Percentiles rank a stretch among this genome's conserved stretches.
Evolutionary conservation across 2,329 filamentous ascomycete species (phyloP).

Genomic region (Penicillium sp.): DNA sequence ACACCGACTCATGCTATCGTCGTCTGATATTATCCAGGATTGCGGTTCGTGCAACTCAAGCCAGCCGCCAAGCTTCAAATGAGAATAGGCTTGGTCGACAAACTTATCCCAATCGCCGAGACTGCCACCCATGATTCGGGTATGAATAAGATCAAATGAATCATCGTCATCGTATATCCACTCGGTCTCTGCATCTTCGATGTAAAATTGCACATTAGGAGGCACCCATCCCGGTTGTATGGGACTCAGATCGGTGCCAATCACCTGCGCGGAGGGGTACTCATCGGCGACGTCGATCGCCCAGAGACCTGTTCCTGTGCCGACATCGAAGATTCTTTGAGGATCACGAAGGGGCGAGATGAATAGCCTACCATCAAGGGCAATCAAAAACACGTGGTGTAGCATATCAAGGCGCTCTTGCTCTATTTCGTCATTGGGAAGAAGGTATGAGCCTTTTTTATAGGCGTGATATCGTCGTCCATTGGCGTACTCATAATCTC

Average conservation of each 20-base stretch:
- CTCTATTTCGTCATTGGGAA: constrained; percentile 11
- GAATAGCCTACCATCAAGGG: constrained; percentile 42
- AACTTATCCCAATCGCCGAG: constrained; percentile 12
- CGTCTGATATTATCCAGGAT: constrained; percentile 39
- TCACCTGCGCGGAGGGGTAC: constrained; percentile 19
- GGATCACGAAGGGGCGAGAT: constrained; percentile 41
- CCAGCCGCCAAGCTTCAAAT: constrained; percentile 43
- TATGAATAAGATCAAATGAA: constrained; percentile 12
- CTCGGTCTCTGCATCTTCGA: constrained; percentile 11
- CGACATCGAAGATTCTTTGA: constrained; percentile 45
- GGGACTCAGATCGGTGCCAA: constrained; percentile 9
- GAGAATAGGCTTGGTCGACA: constrained; percentile 16
- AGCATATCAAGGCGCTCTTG: constrained; percentile 9
- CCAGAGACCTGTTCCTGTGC: constrained; percentile 55
- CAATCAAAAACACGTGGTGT: constrained; percentile 44
- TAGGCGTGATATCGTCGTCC: constrained; percentile 11
- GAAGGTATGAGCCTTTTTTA: constrained; percentile 3
- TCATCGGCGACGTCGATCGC: constrained; percentile 46
- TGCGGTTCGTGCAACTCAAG: constrained; percentile 44
- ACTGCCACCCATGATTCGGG: constrained; percentile 7
- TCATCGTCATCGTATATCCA: constrained; percentile 14
- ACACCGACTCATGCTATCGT: constrained; percentile 31
- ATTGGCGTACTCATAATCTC: constrained; percentile 6
- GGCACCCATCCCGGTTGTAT: constrained; percentile 17
- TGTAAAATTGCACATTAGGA: constrained; percentile 13